Evolutionary conservation across 2,329 filamentous ascomycete genomes (phyloP), one percentile per base, ranked within the genome.

Genomic region (Fusarium falciforme): DNA sequence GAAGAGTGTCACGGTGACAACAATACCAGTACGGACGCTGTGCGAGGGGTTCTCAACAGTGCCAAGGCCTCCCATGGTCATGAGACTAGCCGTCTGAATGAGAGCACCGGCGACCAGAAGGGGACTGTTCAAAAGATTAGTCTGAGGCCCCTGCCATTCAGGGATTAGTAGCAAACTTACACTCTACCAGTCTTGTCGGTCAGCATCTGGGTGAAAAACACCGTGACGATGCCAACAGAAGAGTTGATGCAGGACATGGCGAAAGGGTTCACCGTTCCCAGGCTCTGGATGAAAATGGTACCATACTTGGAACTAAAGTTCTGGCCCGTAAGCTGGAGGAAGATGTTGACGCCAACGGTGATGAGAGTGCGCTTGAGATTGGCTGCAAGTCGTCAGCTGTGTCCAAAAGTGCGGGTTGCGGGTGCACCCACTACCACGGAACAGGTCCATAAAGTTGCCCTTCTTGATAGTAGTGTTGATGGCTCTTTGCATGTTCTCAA

Each of bases 241-340:
- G 70, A 75, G 27, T 77, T 78, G 66, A 75, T 76, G 17, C 72
- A 47, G 3, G 72, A 72, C 22, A 80, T 68, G n/a, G 66, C 57
- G 22, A 80, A 79, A 1, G 79, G 78, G 62, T 80, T 80, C 47
- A 80, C 68, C 12, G 76, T 78, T 20, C 75, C 74, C 4, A 82
- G 65, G 1, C 58, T 64, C 58, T 78, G 73, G 44, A 80, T 69
- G 44, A 78, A 81, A 14, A 81, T 67, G 16, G 79, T 72, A 9
- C 80, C 79, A 49, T 81, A 82, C 16, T 73, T 64, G 6, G 68
- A 76, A 17, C 69, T 68, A 58, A 82, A 80, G 29, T 67, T 66
- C 54, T 80, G 73, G 1, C 79, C 79, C 1, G 77, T 80, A 1
- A 71, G 67, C 33, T 81, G 79, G 11, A 77, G 75, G 61, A 81